phyloP scores from a whole-genome alignment of 1,284 basidiomycete species.

The Hemileia vastatrix region DNA sequence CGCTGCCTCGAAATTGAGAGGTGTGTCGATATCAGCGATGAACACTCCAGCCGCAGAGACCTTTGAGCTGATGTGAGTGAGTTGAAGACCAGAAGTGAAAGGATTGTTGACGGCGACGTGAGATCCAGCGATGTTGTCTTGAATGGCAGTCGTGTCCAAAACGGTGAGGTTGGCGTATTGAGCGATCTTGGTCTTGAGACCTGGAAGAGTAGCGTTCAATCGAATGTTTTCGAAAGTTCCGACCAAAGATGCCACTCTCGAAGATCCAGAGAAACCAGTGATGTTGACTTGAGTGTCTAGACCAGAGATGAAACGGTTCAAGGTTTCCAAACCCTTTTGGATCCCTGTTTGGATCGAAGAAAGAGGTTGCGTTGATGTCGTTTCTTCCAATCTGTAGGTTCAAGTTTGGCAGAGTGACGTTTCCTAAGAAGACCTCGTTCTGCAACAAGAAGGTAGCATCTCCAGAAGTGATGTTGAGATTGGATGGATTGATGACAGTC shows the following conservation, averaged over 20 bases:
- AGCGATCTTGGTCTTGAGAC: conserved; percentile 55
- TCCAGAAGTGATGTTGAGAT: conserved; percentile 52
- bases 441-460: conserved; percentile 51
- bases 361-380: conserved; percentile 45
- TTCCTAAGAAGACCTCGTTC: conserved; percentile 53
- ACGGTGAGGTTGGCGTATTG: conserved; percentile 54
- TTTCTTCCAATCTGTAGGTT: conserved; percentile 56
- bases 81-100: conserved; percentile 56
- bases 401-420: conserved; percentile 54
- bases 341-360: conserved; percentile 54
- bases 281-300: conserved; percentile 49
- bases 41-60: conserved; percentile 58
- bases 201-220: conserved; percentile 56
- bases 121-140: conserved; percentile 59
- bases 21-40: conserved; percentile 57
- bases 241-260: conserved; percentile 54
- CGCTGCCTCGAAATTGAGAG: conserved; percentile 52
- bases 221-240: conserved; percentile 58
- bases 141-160: conserved; percentile 56
- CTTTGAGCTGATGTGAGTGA: conserved; percentile 57
- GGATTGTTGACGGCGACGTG: conserved; percentile 60
- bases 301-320: conserved; percentile 60
- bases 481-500: conserved; percentile 55
- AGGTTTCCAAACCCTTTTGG: conserved; percentile 56
- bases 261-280: conserved; percentile 56